Evolutionary conservation across 2,329 filamentous ascomycete genomes (phyloP), one percentile per base, ranked within the genome.

Genomic region (Aspergillus pseudonomiae): DNA sequence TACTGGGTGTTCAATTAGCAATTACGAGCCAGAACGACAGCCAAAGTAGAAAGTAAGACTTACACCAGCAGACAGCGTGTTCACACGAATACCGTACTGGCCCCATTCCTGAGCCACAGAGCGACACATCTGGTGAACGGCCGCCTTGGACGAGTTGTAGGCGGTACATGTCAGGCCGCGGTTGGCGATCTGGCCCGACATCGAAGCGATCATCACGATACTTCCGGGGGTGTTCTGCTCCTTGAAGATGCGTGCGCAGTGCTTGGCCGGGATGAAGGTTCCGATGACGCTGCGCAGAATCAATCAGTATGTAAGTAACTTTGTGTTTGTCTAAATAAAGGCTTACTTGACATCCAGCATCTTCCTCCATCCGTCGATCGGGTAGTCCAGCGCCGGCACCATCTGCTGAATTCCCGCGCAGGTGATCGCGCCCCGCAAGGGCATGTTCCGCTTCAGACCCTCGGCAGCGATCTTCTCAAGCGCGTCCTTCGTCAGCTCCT

Each of bases 1-100:
- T 84, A 83, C 75, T 79, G 43, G 61, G 2, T 5, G n/a, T 57
- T 6, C 6, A 6, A 58, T 61, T 53, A 60, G n/a, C 11, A 21
- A 21, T n/a, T 43, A 11, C 1, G 6, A n/a, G 4, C 28, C 28
- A 11, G 1, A 9, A 19, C 2, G 2, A 30, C 12, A 28, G 10
- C 21, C 12, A 24, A 4, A 16, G 14, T 5, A 36, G 3, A 9
- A 12, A n/a, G 16, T 9, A 50, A 7, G 7, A 70, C 75, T 64
- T 75, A 81, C 79, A 10, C 92, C 91, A 0, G 92, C 91, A 24
- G 89, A 92, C 66, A 95, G 86, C 16, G 90, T 93, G 80, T 95
- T 94, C 65, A 94, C 89, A 2, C 91, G 86, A 71, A 95, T 94
- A 43, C 87, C 88, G 74, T 91, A 79, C 68, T 82, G 77, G 60